Evolutionary conservation across 1,139 yeast species (phyloP).

Genomic region (Pichia sp.): DNA sequence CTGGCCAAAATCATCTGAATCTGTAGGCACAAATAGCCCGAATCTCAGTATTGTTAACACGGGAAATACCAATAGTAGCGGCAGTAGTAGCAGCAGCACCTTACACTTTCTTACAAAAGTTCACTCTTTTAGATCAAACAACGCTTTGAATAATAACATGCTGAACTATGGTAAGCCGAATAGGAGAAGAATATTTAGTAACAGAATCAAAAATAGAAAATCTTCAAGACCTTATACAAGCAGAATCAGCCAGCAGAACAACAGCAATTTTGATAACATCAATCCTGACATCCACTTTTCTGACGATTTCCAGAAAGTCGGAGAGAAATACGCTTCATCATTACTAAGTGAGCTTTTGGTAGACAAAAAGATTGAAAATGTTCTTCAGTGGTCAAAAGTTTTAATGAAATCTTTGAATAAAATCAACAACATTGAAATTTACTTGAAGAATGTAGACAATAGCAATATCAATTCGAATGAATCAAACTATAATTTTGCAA

Average conservation of each 20-base stretch:
- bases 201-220: constrained; percentile 12
- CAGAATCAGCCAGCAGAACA: constrained; percentile 13
- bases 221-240: constrained; percentile 7
- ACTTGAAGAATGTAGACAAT: constrained; percentile 34
- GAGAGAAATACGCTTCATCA: constrained; percentile 39
- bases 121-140: constrained; percentile 4
- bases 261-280: constrained; percentile 28
- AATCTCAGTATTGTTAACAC: neutral
- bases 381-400: constrained; percentile 52
- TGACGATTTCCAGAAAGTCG: constrained; percentile 31
- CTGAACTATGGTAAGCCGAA: constrained; percentile 2
- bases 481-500: constrained; percentile 79
- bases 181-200: constrained; percentile 17
- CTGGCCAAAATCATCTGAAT: constrained; percentile 22
- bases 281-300: constrained; percentile 27
- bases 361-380: constrained; percentile 58
- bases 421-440: constrained; percentile 48
- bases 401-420: constrained; percentile 43
- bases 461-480: constrained; percentile 22
- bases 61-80: neutral
- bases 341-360: constrained; percentile 61
- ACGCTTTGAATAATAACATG: neutral
- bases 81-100: neutral
- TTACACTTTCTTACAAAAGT: constrained; percentile 6
- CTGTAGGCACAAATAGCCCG: constrained; percentile 1